These are phyloP conservation scores for Pythium sukuiense DNA, from an alignment of 352 stramenopile species.

Conservation along the genomic window DNA sequence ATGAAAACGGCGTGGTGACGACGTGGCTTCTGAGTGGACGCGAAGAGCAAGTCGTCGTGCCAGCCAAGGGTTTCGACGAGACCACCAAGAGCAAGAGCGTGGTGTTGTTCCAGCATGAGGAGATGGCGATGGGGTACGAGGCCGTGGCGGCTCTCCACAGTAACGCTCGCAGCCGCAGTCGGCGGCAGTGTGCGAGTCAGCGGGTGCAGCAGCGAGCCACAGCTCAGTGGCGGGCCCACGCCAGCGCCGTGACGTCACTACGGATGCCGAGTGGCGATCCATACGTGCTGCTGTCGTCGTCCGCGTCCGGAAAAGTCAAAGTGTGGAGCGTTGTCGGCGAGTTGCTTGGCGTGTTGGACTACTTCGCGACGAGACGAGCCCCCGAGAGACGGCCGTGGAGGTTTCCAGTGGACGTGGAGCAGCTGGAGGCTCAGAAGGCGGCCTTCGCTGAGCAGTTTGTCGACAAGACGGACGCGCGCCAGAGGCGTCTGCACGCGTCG, in stretches of 20 bases:
- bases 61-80: neutral
- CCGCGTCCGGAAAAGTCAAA: slow-evolving; percentile 54
- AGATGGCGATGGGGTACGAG: slow-evolving; percentile 55
- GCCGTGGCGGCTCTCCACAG: slow-evolving; percentile 49
- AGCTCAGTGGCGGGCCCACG: slow-evolving; percentile 46
- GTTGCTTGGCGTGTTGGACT: slow-evolving; percentile 52
- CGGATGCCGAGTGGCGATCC: slow-evolving; percentile 36
- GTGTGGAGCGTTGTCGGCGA: slow-evolving; percentile 51
- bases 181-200: neutral
- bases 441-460: slow-evolving; percentile 45
- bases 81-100: slow-evolving; percentile 13
- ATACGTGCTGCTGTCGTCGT: slow-evolving; percentile 49
- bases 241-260: slow-evolving; percentile 38
- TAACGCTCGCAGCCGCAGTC: slow-evolving; percentile 25
- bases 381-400: slow-evolving; percentile 49
- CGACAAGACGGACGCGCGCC: slow-evolving; percentile 15
- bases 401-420: slow-evolving; percentile 57
- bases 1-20: slow-evolving; percentile 20
- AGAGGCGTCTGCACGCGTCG: slow-evolving; percentile 23
- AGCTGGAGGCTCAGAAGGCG: slow-evolving; percentile 37
- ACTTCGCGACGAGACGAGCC: slow-evolving; percentile 59
- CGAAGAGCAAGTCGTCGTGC: neutral
- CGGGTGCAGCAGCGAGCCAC: neutral
- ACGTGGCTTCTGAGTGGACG: slow-evolving; percentile 10
- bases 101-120: slow-evolving; percentile 49